Evolutionary conservation across 169 alveolate genomes (phyloP).

Genomic region (Plasmodium adleri): DNA sequence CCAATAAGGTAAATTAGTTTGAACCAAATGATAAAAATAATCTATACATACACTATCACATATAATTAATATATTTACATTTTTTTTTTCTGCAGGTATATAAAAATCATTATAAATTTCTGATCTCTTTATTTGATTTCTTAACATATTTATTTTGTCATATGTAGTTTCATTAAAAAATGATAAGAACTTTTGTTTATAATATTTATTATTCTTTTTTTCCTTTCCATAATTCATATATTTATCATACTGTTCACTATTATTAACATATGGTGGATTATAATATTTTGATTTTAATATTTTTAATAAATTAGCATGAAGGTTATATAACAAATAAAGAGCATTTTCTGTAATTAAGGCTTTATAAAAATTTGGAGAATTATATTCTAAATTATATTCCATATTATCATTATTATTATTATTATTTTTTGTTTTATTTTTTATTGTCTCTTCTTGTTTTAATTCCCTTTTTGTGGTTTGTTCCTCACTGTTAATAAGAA

Average conservation of each 20-base stretch:
- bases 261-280: not conserved
- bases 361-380: conserved; percentile 59
- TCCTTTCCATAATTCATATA: not conserved
- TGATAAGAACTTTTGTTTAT: conserved; percentile 16
- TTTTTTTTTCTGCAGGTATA: conserved; percentile 44
- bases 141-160: conserved; percentile 54
- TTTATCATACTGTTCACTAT: not conserved
- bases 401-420: not conserved
- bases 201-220: not conserved
- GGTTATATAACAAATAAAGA: conserved; percentile 43
- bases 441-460: not conserved
- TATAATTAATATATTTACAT: conserved; percentile 53
- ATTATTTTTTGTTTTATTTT: not conserved
- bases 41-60: conserved; percentile 77
- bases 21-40: conserved; percentile 48
- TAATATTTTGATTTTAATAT: conserved; percentile 45
- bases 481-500: conserved; percentile 52
- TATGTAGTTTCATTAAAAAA: conserved; percentile 74
- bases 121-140: conserved; percentile 41
- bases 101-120: conserved; percentile 55
- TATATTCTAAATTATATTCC: conserved; percentile 35
- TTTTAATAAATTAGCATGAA: conserved; percentile 62
- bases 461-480: not conserved
- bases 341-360: conserved; percentile 74
- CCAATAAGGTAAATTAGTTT: conserved; percentile 38